Percentiles rank a stretch among this genome's conserved stretches.
phyloP scores from a whole-genome alignment of 1,139 yeast species.

The Trichomonascaceae sp. region DNA sequence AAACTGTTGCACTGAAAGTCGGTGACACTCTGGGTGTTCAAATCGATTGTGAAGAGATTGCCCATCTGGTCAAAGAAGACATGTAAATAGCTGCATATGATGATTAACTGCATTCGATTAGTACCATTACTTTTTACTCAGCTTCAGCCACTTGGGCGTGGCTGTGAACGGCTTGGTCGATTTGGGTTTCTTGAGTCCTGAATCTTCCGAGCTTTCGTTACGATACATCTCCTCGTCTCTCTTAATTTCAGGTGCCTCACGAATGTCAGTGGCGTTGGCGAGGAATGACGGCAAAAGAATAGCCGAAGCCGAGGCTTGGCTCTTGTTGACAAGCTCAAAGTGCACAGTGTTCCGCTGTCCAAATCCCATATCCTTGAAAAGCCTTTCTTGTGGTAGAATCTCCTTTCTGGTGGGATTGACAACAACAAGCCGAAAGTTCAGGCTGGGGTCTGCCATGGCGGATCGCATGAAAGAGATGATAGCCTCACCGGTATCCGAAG shows the following conservation, averaged over 20 bases:
- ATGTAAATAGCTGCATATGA: no score
- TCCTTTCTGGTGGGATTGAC: constrained; percentile 20
- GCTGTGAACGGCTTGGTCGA: neutral
- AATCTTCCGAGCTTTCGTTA: no score
- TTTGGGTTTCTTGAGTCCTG: neutral
- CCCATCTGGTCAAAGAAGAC: no score
- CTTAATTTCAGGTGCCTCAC: constrained; percentile 16
- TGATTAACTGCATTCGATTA: constrained; percentile 1
- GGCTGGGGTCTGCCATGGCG: constrained; percentile 9
- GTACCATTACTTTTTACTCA: constrained; percentile 9
- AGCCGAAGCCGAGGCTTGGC: neutral
- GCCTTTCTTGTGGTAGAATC: constrained; percentile 10
- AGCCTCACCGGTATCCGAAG: constrained; percentile 17
- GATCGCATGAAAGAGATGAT: constrained; percentile 18
- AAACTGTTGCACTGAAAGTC: constrained; percentile 5
- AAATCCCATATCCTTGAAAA: constrained; percentile 17
- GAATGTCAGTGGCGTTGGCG: constrained; percentile 13
- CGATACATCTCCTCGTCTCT: constrained; percentile 10
- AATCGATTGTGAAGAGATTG: no score
- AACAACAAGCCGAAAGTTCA: constrained; percentile 16
- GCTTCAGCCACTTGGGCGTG: constrained; percentile 15
- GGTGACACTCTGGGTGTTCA: no score
- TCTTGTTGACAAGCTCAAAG: constrained; percentile 13
- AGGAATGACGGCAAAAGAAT: constrained; percentile 10
- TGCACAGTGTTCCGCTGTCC: constrained; percentile 19